phyloP scores from a whole-genome alignment of 768 basidiomycete species.

The Termitomyces sp. region DNA sequence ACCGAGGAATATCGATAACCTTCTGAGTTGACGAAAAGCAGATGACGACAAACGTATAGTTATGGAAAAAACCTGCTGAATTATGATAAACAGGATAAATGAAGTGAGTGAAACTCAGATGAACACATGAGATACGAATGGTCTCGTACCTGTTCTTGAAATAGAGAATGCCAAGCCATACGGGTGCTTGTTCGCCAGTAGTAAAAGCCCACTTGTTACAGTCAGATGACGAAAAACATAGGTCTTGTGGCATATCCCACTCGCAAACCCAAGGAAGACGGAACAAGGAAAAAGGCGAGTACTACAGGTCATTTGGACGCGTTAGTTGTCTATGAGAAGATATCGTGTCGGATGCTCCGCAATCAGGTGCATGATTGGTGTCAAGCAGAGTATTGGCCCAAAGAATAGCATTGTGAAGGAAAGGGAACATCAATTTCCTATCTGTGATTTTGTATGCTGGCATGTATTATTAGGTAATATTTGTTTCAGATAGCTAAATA shows the following conservation, averaged over 20 bases:
- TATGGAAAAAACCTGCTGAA: background rate
- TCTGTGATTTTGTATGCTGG: too few species aligned
- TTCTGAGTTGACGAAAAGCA: background rate
- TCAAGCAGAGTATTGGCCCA: background rate
- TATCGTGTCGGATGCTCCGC: background rate
- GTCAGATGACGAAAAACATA: constrained; percentile 5
- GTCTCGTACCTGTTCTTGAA: background rate
- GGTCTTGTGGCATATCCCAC: background rate
- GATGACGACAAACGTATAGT: background rate
- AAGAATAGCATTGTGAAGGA: background rate
- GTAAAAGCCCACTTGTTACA: background rate
- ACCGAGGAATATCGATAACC: background rate
- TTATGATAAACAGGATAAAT: background rate
- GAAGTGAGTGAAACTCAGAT: background rate
- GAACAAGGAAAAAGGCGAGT: background rate
- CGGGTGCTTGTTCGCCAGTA: background rate
- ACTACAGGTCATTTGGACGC: background rate
- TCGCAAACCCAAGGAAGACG: background rate
- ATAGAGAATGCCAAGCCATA: background rate
- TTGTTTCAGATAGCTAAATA: too few species aligned
- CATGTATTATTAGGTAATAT: too few species aligned
- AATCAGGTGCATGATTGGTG: background rate
- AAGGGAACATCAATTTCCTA: too few species aligned
- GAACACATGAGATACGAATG: background rate
- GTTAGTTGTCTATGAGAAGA: background rate